These are phyloP conservation scores for Salix udensis DNA, from an alignment of 345 rosid genomes.

Conservation along the genomic window DNA sequence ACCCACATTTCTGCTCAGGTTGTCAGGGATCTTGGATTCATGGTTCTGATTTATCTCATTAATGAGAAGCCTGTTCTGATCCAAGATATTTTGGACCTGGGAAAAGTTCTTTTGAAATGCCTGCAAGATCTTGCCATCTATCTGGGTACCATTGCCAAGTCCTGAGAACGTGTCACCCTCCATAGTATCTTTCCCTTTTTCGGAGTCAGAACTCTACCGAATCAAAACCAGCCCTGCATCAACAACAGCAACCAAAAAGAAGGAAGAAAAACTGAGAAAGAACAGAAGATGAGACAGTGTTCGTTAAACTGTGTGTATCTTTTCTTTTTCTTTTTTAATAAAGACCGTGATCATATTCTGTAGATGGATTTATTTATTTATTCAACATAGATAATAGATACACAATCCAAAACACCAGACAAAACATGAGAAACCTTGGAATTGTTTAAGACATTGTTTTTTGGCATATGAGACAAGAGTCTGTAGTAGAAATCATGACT, in stretches of 20 bases:
- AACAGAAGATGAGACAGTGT: constrained; percentile 11
- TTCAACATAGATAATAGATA: constrained; percentile 7
- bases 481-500: constrained; percentile 39
- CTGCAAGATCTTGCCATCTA: constrained; percentile 60
- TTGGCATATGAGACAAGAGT: constrained; percentile 40
- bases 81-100: constrained; percentile 63
- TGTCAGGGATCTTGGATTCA: constrained; percentile 69
- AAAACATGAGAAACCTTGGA: constrained; percentile 26
- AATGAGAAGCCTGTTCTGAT: constrained; percentile 65
- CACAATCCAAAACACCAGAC: constrained; percentile 14
- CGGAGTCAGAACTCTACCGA: constrained; percentile 16
- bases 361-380: too few relatives aligned
- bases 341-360: constrained; percentile 12
- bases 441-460: constrained; percentile 23
- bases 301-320: background rate
- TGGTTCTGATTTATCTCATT: constrained; percentile 78
- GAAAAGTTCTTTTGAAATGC: constrained; percentile 67
- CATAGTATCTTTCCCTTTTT: constrained; percentile 31
- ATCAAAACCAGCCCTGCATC: constrained; percentile 21
- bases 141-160: constrained; percentile 43
- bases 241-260: constrained; percentile 10
- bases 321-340: background rate
- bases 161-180: constrained; percentile 64
- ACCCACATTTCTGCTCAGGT: constrained; percentile 62
- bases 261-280: constrained; percentile 4